phyloP scores from a whole-genome alignment of 768 basidiomycete species.

The Suillus lakei region DNA sequence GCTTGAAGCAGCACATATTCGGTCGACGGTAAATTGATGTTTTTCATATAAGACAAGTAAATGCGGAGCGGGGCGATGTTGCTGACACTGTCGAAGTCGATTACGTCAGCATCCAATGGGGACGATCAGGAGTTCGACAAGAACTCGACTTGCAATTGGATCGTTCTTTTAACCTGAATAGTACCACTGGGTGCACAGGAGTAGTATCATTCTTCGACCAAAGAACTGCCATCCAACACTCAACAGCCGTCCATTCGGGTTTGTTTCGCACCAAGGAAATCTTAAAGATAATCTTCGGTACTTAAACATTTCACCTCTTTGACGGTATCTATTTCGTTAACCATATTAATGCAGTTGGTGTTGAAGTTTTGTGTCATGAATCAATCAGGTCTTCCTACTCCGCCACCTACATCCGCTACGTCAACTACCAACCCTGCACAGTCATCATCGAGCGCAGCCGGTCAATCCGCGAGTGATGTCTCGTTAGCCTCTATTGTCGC shows the following conservation, averaged over 20 bases:
- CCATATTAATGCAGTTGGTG: background rate
- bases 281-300: background rate
- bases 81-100: no score
- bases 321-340: background rate
- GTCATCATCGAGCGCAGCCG: slow-evolving; percentile 11
- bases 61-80: no score
- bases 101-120: background rate
- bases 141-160: background rate
- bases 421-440: slow-evolving; percentile 21
- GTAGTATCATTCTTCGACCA: background rate
- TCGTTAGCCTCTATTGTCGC: slow-evolving; percentile 47
- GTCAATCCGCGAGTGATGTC: slow-evolving; percentile 17
- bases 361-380: slow-evolving; percentile 24
- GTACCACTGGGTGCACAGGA: background rate
- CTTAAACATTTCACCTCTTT: background rate
- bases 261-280: background rate
- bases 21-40: no score
- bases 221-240: background rate
- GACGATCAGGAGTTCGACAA: background rate
- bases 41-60: no score
- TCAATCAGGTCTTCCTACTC: slow-evolving; percentile 29
- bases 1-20: no score
- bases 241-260: background rate
- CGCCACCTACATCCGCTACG: slow-evolving; percentile 23
- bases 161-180: background rate